Evolutionary conservation across 768 basidiomycete genomes (phyloP).

Genomic region (Boletus tylopilopsis): DNA sequence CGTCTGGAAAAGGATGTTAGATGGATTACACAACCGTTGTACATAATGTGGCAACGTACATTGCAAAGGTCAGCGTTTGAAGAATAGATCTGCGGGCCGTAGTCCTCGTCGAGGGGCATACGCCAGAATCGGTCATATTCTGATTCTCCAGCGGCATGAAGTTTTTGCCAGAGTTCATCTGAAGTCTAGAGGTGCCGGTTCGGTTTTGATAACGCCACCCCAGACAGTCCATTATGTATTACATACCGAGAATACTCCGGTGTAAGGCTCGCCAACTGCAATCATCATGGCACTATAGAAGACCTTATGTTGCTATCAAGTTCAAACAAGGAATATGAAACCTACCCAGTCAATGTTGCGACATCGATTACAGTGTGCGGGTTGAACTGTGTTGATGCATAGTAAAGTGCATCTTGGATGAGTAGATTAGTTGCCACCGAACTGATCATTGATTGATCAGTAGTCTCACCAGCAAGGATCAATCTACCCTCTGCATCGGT

Average conservation of each 20-base stretch:
- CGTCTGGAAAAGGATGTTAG: constrained; percentile 38
- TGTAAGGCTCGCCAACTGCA: constrained; percentile 72
- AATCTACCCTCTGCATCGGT: constrained; percentile 84
- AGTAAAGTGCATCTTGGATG: constrained; percentile 72
- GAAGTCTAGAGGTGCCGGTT: constrained; percentile 46
- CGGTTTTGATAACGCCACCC: neutral
- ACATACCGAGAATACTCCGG: constrained; percentile 75
- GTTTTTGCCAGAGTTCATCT: constrained; percentile 67
- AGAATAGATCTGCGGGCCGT: constrained; percentile 66
- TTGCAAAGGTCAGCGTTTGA: constrained; percentile 85
- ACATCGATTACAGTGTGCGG: constrained; percentile 84
- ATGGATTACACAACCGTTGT: neutral
- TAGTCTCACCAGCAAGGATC: constrained; percentile 58
- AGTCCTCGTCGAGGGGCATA: constrained; percentile 84
- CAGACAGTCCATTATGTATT: neutral
- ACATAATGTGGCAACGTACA: constrained; percentile 4
- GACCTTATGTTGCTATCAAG: neutral
- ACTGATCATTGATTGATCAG: neutral
- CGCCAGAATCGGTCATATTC: constrained; percentile 89
- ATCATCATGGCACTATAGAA: constrained; percentile 58
- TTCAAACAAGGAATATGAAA: neutral
- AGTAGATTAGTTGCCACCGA: neutral
- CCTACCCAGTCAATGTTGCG: constrained; percentile 79
- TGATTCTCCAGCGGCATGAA: constrained; percentile 63
- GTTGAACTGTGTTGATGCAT: constrained; percentile 71